A percentile compares a stretch with the other conserved stretches of the same genome.
Evolutionary conservation across 1,139 yeast species (phyloP).

Genomic region (Kodamaea fungicola): DNA sequence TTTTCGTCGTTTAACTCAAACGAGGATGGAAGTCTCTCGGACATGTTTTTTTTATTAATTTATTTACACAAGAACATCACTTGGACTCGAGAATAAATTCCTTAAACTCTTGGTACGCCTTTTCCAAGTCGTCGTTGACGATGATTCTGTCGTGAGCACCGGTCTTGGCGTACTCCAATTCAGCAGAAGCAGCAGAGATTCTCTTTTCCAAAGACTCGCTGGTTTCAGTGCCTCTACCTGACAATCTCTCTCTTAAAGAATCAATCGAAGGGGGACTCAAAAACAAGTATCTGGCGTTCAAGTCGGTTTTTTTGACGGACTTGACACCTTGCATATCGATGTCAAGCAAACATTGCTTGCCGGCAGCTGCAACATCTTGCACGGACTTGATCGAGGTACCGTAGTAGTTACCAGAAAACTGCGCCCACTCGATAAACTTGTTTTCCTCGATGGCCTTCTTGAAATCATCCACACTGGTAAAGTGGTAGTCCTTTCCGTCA

Average conservation of each 20-base stretch:
- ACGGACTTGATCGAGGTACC: constrained; percentile 91
- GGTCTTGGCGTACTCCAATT: constrained; percentile 80
- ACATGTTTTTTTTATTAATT: constrained; percentile 1
- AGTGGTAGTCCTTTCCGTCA: constrained; percentile 87
- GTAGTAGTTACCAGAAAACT: constrained; percentile 94
- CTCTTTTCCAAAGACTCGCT: constrained; percentile 80
- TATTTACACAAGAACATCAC: background rate
- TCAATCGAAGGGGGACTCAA: constrained; percentile 92
- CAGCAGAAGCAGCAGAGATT: constrained; percentile 80
- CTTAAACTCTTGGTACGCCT: constrained; percentile 78
- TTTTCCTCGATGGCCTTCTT: constrained; percentile 65
- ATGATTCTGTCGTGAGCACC: constrained; percentile 90
- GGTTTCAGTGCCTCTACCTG: constrained; percentile 92
- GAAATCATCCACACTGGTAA: constrained; percentile 75
- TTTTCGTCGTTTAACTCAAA: constrained; percentile 17
- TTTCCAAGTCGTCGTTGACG: constrained; percentile 88
- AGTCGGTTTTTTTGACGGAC: constrained; percentile 75
- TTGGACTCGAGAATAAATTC: constrained; percentile 46
- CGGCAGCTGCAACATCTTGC: constrained; percentile 62
- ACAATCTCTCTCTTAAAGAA: constrained; percentile 66
- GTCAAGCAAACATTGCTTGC: constrained; percentile 82
- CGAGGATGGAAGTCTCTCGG: constrained; percentile 18
- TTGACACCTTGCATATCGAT: constrained; percentile 99
- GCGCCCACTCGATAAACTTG: constrained; percentile 96
- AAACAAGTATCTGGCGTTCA: constrained; percentile 83